Evolutionary conservation across 2,329 filamentous ascomycete genomes (phyloP).

Genomic region (Epichloe uncinata): DNA sequence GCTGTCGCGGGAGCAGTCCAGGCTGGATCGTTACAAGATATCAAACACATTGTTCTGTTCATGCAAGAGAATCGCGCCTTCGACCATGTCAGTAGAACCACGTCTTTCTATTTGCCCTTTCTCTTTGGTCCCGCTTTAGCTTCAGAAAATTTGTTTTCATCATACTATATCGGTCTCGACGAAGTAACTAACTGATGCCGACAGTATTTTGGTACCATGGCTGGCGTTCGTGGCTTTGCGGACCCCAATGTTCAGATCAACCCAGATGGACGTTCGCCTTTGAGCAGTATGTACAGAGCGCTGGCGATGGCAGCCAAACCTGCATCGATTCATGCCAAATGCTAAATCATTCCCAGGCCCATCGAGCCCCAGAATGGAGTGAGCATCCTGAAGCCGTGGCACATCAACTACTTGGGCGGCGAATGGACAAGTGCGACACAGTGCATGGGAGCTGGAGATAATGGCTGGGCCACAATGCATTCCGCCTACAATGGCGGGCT

Average conservation of each 20-base stretch:
- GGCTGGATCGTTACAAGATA: constrained; percentile 31
- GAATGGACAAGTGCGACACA: constrained; percentile 33
- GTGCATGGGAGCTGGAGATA: constrained; percentile 37
- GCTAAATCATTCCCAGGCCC: neutral
- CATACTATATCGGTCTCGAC: neutral
- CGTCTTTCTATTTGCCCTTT: neutral
- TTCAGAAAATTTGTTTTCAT: no score
- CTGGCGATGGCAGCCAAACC: neutral
- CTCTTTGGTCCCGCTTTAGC: no score
- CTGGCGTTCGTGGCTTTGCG: constrained; percentile 39
- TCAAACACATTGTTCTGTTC: constrained; percentile 44
- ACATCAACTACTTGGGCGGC: constrained; percentile 34
- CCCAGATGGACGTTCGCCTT: constrained; percentile 27
- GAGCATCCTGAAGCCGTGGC: constrained; percentile 35
- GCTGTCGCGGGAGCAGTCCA: constrained; percentile 9
- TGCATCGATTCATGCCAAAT: neutral
- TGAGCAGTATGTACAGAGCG: constrained; percentile 29
- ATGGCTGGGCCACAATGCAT: constrained; percentile 38
- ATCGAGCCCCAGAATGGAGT: constrained; percentile 21
- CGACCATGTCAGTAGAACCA: constrained; percentile 15
- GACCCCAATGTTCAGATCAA: constrained; percentile 23
- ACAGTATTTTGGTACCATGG: constrained; percentile 42
- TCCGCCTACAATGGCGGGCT: constrained; percentile 33
- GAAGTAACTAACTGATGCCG: neutral
- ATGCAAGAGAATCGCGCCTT: constrained; percentile 34